A percentile compares a stretch with the other conserved stretches of the same genome.
phyloP scores from a whole-genome alignment of 1,139 yeast genomes.

The Geotrichum fermentans region DNA sequence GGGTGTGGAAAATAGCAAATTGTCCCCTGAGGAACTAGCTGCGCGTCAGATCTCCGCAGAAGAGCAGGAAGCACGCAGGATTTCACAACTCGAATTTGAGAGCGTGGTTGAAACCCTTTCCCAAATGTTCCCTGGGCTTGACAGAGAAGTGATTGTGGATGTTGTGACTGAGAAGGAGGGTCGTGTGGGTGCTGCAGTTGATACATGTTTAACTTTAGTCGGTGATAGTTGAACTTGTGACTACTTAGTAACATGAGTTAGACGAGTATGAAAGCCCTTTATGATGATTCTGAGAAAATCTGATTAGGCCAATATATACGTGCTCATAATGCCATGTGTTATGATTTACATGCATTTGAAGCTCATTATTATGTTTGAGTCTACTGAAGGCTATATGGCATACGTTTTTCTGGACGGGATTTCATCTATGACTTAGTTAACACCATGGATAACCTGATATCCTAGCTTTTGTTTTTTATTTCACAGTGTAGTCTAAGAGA shows the following conservation, averaged over 20 bases:
- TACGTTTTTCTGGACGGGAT: too few relatives aligned
- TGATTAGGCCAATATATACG: too few relatives aligned
- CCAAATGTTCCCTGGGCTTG: slow-evolving; percentile 75
- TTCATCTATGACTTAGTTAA: too few relatives aligned
- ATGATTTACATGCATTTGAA: too few relatives aligned
- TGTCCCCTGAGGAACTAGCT: slow-evolving; percentile 36
- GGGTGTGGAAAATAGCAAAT: background rate
- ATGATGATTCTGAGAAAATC: too few relatives aligned
- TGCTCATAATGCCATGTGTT: too few relatives aligned
- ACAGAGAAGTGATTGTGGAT: slow-evolving; percentile 62
- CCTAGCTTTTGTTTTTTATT: too few relatives aligned
- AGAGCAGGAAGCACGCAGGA: slow-evolving; percentile 37
- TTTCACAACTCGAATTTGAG: slow-evolving; percentile 41
- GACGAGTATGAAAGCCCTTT: background rate
- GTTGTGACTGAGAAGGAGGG: slow-evolving; percentile 64
- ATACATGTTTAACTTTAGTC: slow-evolving; percentile 44
- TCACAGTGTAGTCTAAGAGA: too few relatives aligned
- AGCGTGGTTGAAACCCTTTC: slow-evolving; percentile 47
- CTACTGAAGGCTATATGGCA: too few relatives aligned
- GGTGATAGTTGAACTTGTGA: too few relatives aligned
- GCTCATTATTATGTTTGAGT: too few relatives aligned
- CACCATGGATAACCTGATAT: too few relatives aligned
- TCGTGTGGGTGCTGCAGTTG: slow-evolving; percentile 70
- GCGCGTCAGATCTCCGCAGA: slow-evolving; percentile 41
- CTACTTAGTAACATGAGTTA: background rate